Percentiles rank a stretch among this genome's conserved stretches.
phyloP scores from a whole-genome alignment of 306 rosid genomes.

The Ziziphus jujuba region DNA sequence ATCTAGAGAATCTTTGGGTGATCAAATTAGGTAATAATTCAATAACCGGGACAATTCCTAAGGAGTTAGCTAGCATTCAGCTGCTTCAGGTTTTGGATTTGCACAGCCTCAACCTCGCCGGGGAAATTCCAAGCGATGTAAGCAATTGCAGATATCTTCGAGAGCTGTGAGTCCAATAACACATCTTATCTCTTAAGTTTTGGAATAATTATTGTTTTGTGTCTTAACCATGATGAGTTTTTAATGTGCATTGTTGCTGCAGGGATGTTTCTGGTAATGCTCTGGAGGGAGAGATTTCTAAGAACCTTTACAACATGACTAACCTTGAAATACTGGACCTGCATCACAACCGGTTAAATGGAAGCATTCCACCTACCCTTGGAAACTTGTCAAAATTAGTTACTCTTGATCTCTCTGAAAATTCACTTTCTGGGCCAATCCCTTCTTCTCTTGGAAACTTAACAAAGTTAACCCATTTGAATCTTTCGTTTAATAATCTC shows the following conservation, averaged over 20 bases:
- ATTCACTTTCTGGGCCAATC: constrained; percentile 66
- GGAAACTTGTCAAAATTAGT: constrained; percentile 70
- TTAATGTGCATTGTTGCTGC: constrained; percentile 39
- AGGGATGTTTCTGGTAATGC: constrained; percentile 87
- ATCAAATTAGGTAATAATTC: constrained; percentile 74
- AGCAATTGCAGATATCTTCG: constrained; percentile 82
- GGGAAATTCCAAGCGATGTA: constrained; percentile 70
- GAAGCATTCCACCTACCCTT: constrained; percentile 71
- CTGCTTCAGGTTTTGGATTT: constrained; percentile 84
- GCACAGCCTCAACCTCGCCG: constrained; percentile 72
- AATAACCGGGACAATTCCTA: constrained; percentile 66
- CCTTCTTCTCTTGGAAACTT: constrained; percentile 73
- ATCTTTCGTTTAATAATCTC: constrained; percentile 80
- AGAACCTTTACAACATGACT: constrained; percentile 62
- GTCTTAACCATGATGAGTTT: constrained; percentile 29
- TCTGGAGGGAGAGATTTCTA: constrained; percentile 77
- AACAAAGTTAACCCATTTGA: constrained; percentile 51
- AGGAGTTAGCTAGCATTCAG: constrained; percentile 60
- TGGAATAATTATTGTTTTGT: constrained; percentile 18
- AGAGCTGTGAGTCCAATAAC: constrained; percentile 74
- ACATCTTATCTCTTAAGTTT: constrained; percentile 31
- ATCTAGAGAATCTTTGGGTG: constrained; percentile 57
- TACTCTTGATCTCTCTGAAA: constrained; percentile 69
- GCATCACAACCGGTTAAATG: constrained; percentile 64
- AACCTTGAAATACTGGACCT: constrained; percentile 75